A percentile compares a stretch with the other conserved stretches of the same genome.
phyloP scores from a whole-genome alignment of 2,329 filamentous ascomycete species.

The Alternaria ventricosa region DNA sequence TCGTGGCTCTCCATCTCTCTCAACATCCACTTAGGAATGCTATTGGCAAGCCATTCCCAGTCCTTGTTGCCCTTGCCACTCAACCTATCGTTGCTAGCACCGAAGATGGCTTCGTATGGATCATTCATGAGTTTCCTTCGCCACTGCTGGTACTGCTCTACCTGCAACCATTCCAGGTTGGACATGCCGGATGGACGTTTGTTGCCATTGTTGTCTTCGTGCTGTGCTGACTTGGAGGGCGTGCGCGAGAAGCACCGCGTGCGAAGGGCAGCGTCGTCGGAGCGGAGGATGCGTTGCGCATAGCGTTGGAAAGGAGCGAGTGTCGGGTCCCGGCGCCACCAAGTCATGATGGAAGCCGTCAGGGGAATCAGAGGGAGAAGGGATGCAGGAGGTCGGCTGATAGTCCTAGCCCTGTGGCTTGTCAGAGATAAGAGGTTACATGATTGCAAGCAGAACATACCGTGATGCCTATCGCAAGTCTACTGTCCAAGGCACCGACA shows the following conservation, averaged over 20 bases:
- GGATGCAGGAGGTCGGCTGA: neutral
- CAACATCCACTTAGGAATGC: conserved; percentile 42
- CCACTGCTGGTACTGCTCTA: conserved; percentile 38
- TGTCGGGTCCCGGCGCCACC: conserved; percentile 41
- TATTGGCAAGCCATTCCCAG: conserved; percentile 40
- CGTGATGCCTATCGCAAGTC: neutral
- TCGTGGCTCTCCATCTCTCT: conserved; percentile 30
- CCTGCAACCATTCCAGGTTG: conserved; percentile 39
- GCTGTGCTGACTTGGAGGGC: conserved; percentile 21
- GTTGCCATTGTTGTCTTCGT: conserved; percentile 27
- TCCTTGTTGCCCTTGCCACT: conserved; percentile 39
- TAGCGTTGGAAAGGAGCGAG: conserved; percentile 33
- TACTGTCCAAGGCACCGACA: conserved; percentile 8
- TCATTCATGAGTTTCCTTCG: conserved; percentile 45
- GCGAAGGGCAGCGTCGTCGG: conserved; percentile 31
- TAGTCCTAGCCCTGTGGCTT: neutral
- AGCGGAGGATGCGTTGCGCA: conserved; percentile 28
- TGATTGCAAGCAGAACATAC: neutral
- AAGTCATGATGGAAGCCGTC: conserved; percentile 23
- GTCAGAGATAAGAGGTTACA: neutral
- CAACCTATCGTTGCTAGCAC: conserved; percentile 47
- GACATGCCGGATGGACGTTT: conserved; percentile 33
- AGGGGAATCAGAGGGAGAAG: neutral
- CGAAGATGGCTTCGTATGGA: conserved; percentile 54
- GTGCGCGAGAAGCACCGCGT: conserved; percentile 40